A percentile compares a stretch with the other conserved stretches of the same genome.
Evolutionary conservation across 2,329 filamentous ascomycete genomes (phyloP).

Genomic region (Akanthomyces dipterigenus): DNA sequence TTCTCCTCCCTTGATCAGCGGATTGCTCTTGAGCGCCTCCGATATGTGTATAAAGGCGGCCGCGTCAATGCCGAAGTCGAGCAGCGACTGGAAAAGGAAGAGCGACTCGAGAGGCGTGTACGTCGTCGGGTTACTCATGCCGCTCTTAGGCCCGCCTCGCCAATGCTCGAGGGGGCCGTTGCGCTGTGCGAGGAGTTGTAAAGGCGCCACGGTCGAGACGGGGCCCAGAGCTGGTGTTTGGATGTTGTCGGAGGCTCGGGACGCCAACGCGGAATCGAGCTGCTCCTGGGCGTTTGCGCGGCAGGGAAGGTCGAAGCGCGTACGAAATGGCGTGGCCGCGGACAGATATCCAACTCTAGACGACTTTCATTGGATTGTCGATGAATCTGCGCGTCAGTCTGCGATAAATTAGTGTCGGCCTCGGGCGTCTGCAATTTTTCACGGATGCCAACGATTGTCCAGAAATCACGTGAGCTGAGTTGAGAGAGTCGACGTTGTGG

Average conservation of each 20-base stretch:
- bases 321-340: not conserved
- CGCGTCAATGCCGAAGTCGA: conserved; percentile 58
- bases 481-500: not conserved
- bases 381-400: conserved; percentile 4
- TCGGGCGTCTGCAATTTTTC: not conserved
- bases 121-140: conserved; percentile 51
- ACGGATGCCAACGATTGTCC: conserved; percentile 1
- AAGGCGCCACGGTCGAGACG: conserved; percentile 43
- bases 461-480: conserved; percentile 1
- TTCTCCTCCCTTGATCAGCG: conserved; percentile 61
- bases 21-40: conserved; percentile 65
- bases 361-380: not conserved
- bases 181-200: conserved; percentile 46
- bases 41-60: conserved; percentile 66
- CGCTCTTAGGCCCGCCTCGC: conserved; percentile 45
- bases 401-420: not conserved
- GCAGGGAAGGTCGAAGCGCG: not conserved
- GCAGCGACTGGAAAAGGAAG: conserved; percentile 75
- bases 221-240: not conserved
- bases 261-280: conserved; percentile 2
- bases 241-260: not conserved
- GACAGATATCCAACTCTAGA: not conserved
- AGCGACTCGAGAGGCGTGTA: conserved; percentile 84
- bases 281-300: not conserved
- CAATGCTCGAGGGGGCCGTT: conserved; percentile 48